Evolutionary conservation across 2,329 filamentous ascomycete species (phyloP).

Genomic region (Helotiales sp.): DNA sequence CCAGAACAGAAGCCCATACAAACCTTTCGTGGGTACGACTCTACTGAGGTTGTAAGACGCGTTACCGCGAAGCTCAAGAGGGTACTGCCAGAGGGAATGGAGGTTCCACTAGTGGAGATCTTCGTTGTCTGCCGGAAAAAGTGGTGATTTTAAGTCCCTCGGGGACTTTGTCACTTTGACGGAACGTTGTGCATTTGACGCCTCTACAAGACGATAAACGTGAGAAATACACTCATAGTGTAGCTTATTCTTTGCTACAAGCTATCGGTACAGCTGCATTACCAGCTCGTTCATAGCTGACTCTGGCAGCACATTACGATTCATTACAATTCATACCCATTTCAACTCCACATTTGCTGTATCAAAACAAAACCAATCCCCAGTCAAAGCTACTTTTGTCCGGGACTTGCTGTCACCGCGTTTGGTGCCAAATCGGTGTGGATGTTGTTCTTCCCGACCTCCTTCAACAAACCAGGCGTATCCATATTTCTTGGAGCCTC

Average conservation of each 20-base stretch:
- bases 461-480: constrained; percentile 11
- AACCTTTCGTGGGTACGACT: neutral
- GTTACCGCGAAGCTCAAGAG: neutral
- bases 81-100: neutral
- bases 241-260: too few relatives aligned
- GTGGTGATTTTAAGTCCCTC: neutral
- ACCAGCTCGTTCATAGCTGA: too few relatives aligned
- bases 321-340: too few relatives aligned
- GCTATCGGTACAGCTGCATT: too few relatives aligned
- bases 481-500: constrained; percentile 16
- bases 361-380: neutral
- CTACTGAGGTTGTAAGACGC: neutral
- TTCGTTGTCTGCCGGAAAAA: constrained; percentile 8
- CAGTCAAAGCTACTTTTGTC: too few relatives aligned
- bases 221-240: too few relatives aligned
- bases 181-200: too few relatives aligned
- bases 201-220: too few relatives aligned
- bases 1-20: neutral
- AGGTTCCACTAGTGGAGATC: neutral
- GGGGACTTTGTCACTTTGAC: too few relatives aligned
- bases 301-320: too few relatives aligned
- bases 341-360: neutral
- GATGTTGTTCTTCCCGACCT: constrained; percentile 18
- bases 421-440: constrained; percentile 13
- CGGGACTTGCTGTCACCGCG: too few relatives aligned